Conservation (phyloP, 108 stramenopile genomes). For the Conticribra weissflogii region DNA sequence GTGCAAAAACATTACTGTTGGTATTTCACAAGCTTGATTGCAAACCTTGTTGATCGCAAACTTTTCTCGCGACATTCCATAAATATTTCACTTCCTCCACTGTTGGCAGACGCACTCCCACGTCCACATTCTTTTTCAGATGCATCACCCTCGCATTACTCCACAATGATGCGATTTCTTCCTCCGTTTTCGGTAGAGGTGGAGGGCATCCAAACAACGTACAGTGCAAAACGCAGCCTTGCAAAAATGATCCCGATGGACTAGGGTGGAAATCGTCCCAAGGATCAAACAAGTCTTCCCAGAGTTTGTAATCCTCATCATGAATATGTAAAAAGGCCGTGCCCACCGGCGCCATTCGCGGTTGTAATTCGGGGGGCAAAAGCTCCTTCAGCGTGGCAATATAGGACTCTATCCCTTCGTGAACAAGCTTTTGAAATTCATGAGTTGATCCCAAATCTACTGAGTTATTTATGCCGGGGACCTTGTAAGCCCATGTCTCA, state of each 20-base stretch:
- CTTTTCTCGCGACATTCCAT: conserved; percentile 20
- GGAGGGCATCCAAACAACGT: conserved; percentile 50
- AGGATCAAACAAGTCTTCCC: conserved; percentile 64
- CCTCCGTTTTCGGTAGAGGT: conserved; percentile 23
- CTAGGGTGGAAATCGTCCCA: conserved; percentile 76
- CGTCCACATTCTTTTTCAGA: conserved; percentile 23
- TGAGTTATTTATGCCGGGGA: conserved; percentile 49
- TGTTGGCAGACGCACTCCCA: conserved; percentile 54
- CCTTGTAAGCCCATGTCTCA: conserved; percentile 67
- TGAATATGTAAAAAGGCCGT: conserved; percentile 54
- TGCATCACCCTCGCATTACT: conserved; percentile 49
- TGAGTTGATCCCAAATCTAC: conserved; percentile 63
- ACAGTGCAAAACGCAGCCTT: conserved; percentile 68
- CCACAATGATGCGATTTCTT: conserved; percentile 36
- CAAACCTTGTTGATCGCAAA: conserved; percentile 24
- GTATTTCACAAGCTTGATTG: no score
- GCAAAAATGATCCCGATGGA: conserved; percentile 71
- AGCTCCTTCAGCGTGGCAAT: conserved; percentile 12
- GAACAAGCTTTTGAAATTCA: conserved; percentile 52
- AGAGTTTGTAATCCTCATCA: conserved; percentile 34
- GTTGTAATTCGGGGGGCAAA: conserved; percentile 5
- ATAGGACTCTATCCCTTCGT: conserved; percentile 54
- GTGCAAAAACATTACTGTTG: no score
- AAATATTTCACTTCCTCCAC: conserved; percentile 56
- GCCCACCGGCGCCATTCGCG: conserved; percentile 68